Conservation (phyloP, 2,329 filamentous ascomycete species). For the Xylaria sp. region DNA sequence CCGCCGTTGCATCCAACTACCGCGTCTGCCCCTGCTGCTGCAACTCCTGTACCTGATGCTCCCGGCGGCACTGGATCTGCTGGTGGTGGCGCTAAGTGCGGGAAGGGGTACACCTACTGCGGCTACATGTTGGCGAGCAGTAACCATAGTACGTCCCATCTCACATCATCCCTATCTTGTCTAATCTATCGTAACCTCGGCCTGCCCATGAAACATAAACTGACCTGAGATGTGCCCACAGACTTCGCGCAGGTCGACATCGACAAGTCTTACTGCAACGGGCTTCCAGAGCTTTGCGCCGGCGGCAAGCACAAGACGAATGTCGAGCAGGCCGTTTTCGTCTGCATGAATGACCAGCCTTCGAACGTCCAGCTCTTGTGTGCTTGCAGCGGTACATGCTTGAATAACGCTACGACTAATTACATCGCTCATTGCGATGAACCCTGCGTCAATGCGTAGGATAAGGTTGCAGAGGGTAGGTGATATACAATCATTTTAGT, state of each 20-base stretch:
- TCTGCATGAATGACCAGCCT: slow-evolving; percentile 49
- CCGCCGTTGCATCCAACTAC: slow-evolving; percentile 21
- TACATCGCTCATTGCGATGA: slow-evolving; percentile 49
- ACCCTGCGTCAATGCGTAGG: slow-evolving; percentile 43
- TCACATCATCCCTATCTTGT: neutral
- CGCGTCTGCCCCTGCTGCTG: neutral
- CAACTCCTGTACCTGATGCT: slow-evolving; percentile 13
- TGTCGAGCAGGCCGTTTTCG: slow-evolving; percentile 46
- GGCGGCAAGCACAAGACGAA: slow-evolving; percentile 45
- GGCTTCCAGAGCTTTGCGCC: slow-evolving; percentile 43
- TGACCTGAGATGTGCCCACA: slow-evolving; percentile 27
- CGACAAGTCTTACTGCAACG: slow-evolving; percentile 47
- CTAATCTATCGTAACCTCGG: neutral
- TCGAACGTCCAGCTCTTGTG: slow-evolving; percentile 47
- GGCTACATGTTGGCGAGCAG: slow-evolving; percentile 46
- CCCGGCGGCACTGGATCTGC: slow-evolving; percentile 25
- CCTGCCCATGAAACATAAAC: neutral
- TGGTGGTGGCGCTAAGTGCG: slow-evolving; percentile 43
- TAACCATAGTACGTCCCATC: slow-evolving; percentile 45
- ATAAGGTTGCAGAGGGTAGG: neutral
- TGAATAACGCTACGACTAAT: slow-evolving; percentile 47
- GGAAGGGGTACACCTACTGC: slow-evolving; percentile 50
- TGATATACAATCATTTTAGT: neutral
- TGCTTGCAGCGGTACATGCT: slow-evolving; percentile 46
- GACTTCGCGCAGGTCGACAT: slow-evolving; percentile 45